phyloP scores from a whole-genome alignment of 176 grass and related monocot species.

The Tuctoria greenei region DNA sequence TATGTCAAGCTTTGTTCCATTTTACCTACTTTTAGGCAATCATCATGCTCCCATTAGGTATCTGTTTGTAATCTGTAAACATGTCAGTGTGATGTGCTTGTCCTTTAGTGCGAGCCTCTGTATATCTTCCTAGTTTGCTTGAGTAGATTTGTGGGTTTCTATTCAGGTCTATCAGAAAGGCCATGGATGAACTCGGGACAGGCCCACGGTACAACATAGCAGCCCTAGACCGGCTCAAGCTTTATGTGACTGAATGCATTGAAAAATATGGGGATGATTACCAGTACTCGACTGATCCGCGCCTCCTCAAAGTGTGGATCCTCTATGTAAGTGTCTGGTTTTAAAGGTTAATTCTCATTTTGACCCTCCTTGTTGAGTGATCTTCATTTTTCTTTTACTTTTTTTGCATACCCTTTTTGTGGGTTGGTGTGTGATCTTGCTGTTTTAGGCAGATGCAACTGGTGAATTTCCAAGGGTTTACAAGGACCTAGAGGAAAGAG shows the following conservation, averaged over 20 bases:
- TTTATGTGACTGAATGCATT: constrained; percentile 61
- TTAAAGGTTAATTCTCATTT: constrained; percentile 2
- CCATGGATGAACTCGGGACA: constrained; percentile 45
- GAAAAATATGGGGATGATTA: constrained; percentile 56
- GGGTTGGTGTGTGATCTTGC: background rate
- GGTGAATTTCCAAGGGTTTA: constrained; percentile 57
- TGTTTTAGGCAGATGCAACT: constrained; percentile 63
- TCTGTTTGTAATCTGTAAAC: background rate
- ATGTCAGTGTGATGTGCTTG: background rate
- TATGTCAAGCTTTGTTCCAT: background rate
- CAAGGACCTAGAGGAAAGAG: constrained; percentile 56
- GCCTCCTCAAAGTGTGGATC: constrained; percentile 88
- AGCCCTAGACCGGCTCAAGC: constrained; percentile 42
- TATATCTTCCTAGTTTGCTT: constrained; percentile 14
- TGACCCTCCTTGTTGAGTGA: background rate
- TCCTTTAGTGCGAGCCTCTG: background rate
- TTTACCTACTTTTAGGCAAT: background rate
- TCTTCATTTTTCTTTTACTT: background rate
- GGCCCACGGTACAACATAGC: constrained; percentile 12
- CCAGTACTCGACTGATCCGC: constrained; percentile 62
- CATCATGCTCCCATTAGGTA: background rate
- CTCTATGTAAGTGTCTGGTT: constrained; percentile 63
- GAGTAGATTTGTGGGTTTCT: constrained; percentile 27
- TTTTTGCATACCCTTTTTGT: background rate
- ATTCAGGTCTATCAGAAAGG: constrained; percentile 66